These are phyloP conservation scores for Pseudogymnoascus sp. DNA, from an alignment of 2,329 filamentous ascomycete species.

Conservation along the genomic window DNA sequence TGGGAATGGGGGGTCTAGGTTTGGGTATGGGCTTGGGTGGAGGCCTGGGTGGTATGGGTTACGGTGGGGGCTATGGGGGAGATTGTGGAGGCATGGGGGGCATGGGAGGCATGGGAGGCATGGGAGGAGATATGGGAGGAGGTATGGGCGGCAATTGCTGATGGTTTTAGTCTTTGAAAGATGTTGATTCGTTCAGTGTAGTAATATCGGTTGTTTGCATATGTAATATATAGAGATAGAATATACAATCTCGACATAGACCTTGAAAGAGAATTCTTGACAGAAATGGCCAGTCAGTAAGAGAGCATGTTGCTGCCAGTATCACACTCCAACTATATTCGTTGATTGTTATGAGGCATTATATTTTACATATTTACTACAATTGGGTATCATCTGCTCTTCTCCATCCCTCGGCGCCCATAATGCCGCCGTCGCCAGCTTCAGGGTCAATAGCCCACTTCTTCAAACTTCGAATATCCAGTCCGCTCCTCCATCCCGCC, in stretches of 20 bases:
- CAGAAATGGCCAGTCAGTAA: not conserved
- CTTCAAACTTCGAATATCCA: slow-evolving; percentile 52
- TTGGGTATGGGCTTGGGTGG: not conserved
- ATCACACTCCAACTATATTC: not conserved
- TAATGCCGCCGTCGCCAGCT: slow-evolving; percentile 56
- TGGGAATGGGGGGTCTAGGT: not conserved
- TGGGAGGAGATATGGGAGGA: not conserved
- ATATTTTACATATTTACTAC: slow-evolving; percentile 9
- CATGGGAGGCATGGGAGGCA: not conserved
- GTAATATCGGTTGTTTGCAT: not conserved
- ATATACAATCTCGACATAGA: not conserved
- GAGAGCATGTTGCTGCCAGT: not conserved
- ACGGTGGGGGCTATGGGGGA: not conserved
- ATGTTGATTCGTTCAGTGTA: not conserved
- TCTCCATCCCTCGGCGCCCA: slow-evolving; percentile 52
- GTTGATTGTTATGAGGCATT: not conserved
- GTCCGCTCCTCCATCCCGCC: slow-evolving; percentile 60
- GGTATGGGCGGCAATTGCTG: not conserved
- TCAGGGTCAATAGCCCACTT: slow-evolving; percentile 69
- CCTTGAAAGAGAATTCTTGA: not conserved
- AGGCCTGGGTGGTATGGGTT: not conserved
- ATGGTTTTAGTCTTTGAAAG: not conserved
- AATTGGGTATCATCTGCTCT: slow-evolving; percentile 13
- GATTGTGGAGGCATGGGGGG: not conserved
- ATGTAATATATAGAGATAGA: not conserved